Conservation (phyloP, 371 early-diverging fungal genomes). For the Rhizomucor miehei region DNA sequence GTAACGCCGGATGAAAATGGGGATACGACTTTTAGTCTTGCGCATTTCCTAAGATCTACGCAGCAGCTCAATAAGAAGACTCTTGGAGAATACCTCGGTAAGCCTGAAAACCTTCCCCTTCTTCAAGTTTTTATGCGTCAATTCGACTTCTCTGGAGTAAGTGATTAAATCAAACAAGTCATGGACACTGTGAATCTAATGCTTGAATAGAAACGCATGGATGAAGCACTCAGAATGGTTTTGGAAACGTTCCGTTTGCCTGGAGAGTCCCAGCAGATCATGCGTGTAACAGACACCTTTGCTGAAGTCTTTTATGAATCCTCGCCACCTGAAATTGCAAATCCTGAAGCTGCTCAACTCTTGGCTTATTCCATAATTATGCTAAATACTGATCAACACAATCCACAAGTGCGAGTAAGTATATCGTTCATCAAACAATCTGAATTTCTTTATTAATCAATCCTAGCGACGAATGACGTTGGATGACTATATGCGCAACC, state of each 20-base stretch:
- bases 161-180: conserved; percentile 6
- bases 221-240: conserved; percentile 83
- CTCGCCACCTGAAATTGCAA: conserved; percentile 62
- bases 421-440: neutral
- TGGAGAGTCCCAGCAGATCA: conserved; percentile 94
- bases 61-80: conserved; percentile 75
- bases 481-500: conserved; percentile 82
- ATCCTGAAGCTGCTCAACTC: conserved; percentile 73
- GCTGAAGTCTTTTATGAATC: conserved; percentile 73
- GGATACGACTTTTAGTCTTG: conserved; percentile 60
- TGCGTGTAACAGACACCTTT: conserved; percentile 88
- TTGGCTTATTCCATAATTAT: conserved; percentile 89
- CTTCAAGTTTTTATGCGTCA: conserved; percentile 77
- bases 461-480: conserved; percentile 74
- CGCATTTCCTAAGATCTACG: conserved; percentile 68
- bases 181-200: neutral
- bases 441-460: neutral
- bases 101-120: conserved; percentile 73
- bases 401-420: conserved; percentile 71
- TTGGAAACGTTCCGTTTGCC: conserved; percentile 88
- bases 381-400: conserved; percentile 95
- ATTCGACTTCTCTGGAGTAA: conserved; percentile 79
- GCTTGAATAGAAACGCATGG: conserved; percentile 63
- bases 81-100: conserved; percentile 88
- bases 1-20: conserved; percentile 42